Evolutionary conservation across 2,329 filamentous ascomycete species (phyloP).

Genomic region (Zasmidium cellare): DNA sequence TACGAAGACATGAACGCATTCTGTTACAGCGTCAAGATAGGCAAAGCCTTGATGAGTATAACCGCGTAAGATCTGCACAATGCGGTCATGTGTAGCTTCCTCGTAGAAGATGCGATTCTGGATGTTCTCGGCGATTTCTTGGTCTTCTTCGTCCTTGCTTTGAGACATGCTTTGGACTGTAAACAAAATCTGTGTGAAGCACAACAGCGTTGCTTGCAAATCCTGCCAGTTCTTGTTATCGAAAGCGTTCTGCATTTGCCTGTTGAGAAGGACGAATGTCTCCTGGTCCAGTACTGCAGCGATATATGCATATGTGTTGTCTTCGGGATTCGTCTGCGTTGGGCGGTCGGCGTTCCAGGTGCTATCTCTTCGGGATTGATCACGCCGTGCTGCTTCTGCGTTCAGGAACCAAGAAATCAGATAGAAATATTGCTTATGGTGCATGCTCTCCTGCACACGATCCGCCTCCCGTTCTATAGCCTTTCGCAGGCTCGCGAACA

Average conservation of each 20-base stretch:
- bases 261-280: slow-evolving; percentile 86
- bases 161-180: slow-evolving; percentile 91
- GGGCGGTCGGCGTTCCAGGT: slow-evolving; percentile 35
- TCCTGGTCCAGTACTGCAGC: slow-evolving; percentile 91
- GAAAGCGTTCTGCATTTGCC: slow-evolving; percentile 74
- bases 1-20: slow-evolving; percentile 87
- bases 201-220: slow-evolving; percentile 83
- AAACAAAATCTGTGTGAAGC: slow-evolving; percentile 84
- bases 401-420: slow-evolving; percentile 84
- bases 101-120: slow-evolving; percentile 98
- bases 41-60: slow-evolving; percentile 94
- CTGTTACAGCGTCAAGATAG: slow-evolving; percentile 88
- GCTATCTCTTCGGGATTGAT: slow-evolving; percentile 46
- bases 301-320: slow-evolving; percentile 79
- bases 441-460: slow-evolving; percentile 70
- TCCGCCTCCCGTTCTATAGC: slow-evolving; percentile 88
- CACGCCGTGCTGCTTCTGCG: slow-evolving; percentile 73
- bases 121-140: slow-evolving; percentile 97
- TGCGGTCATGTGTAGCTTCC: slow-evolving; percentile 85
- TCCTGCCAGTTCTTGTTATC: slow-evolving; percentile 87
- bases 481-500: slow-evolving; percentile 79
- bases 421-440: slow-evolving; percentile 87
- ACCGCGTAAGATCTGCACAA: slow-evolving; percentile 75
- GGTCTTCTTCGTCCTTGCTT: slow-evolving; percentile 83
- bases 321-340: slow-evolving; percentile 49